These are phyloP conservation scores for Hanseniaspora osmophila DNA, from an alignment of 805 yeast species.

Conservation along the genomic window DNA sequence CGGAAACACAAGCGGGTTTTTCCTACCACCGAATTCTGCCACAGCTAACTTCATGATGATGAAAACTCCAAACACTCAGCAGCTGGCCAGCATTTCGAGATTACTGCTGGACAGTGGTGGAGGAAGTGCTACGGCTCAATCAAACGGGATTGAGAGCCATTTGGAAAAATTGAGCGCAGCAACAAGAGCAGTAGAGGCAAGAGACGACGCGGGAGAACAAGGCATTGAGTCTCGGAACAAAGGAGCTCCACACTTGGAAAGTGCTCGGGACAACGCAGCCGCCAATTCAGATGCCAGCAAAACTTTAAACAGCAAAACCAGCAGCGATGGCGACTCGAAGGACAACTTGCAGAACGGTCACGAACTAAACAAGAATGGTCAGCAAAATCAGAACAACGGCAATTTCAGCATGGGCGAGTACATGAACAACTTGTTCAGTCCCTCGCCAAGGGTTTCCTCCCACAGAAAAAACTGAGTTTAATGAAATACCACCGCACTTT, in stretches of 20 bases:
- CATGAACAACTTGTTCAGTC: slow-evolving; percentile 23
- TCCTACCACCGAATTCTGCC: not conserved
- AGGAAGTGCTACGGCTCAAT: not conserved
- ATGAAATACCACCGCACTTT: too few species aligned
- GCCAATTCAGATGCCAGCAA: not conserved
- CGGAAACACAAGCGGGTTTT: not conserved
- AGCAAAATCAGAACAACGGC: slow-evolving; percentile 12
- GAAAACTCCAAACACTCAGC: not conserved
- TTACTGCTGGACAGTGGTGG: not conserved
- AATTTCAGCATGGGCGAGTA: slow-evolving; percentile 25
- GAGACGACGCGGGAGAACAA: not conserved
- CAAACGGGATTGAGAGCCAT: too few species aligned
- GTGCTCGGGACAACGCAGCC: too few species aligned
- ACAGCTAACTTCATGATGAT: not conserved
- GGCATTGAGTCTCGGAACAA: too few species aligned
- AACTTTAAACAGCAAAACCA: not conserved
- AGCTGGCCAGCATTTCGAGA: not conserved
- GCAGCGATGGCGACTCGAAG: not conserved
- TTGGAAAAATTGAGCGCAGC: too few species aligned
- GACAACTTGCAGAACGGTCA: not conserved
- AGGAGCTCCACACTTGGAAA: too few species aligned
- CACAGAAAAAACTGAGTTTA: not conserved
- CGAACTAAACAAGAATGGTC: too few species aligned
- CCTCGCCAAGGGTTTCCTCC: slow-evolving; percentile 19
- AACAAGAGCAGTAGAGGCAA: not conserved